Conservation (phyloP, 2,329 filamentous ascomycete genomes). For the Diaporthe nobilis region DNA sequence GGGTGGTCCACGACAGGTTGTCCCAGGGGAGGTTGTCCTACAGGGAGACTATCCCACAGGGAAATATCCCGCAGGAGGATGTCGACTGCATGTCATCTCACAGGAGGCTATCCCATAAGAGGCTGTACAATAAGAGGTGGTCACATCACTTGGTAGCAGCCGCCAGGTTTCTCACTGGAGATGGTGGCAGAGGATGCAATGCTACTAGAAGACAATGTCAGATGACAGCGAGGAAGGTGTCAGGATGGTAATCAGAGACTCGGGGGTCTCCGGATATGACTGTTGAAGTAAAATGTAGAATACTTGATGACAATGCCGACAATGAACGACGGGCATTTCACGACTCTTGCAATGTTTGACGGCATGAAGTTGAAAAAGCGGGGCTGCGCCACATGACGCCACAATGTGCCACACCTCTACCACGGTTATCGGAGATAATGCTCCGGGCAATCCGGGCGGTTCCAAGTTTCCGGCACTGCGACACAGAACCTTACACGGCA, state of each 20-base stretch:
- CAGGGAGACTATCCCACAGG: neutral
- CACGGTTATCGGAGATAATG: neutral
- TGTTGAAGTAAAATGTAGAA: neutral
- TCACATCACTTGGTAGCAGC: no score
- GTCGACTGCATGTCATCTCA: no score
- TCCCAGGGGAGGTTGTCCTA: neutral
- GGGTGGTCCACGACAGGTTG: neutral
- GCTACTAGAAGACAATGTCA: neutral
- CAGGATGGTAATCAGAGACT: neutral
- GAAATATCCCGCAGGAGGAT: no score
- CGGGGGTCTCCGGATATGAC: no score
- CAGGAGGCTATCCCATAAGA: neutral
- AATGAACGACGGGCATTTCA: neutral
- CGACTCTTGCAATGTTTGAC: neutral
- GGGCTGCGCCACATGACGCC: slow-evolving; percentile 17
- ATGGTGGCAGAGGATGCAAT: no score
- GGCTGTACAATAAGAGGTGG: no score
- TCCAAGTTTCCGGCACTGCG: neutral
- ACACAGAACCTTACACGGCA: neutral
- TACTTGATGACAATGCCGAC: neutral
- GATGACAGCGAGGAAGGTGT: neutral
- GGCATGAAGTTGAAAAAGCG: slow-evolving; percentile 4
- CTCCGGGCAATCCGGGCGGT: neutral
- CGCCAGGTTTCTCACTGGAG: no score
- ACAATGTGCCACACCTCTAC: neutral